phyloP scores from a whole-genome alignment of 1,284 basidiomycete genomes.

The Ganoderma sp. region DNA sequence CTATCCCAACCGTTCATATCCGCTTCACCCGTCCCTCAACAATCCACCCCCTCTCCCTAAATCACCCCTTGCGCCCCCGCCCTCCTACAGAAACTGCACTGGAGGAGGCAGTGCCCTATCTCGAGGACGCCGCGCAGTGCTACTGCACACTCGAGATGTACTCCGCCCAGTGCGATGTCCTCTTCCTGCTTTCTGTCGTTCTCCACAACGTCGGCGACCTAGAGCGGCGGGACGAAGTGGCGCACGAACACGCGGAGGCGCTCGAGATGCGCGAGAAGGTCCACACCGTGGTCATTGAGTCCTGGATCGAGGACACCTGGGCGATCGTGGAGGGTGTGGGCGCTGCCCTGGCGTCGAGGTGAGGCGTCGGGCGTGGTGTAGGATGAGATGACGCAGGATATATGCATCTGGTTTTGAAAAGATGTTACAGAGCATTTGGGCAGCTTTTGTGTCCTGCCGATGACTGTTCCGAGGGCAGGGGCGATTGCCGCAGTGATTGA shows the following conservation, averaged over 20 bases:
- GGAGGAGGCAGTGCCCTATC: constrained; percentile 25
- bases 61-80: background rate
- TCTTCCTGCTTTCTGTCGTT: constrained; percentile 70
- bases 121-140: constrained; percentile 63
- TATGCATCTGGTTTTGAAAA: background rate
- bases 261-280: constrained; percentile 48
- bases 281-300: constrained; percentile 53
- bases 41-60: background rate
- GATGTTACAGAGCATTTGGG: background rate
- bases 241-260: constrained; percentile 55
- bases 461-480: background rate
- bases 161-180: constrained; percentile 65
- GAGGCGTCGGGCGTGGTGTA: constrained; percentile 20
- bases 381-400: background rate
- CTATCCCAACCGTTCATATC: background rate
- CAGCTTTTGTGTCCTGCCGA: background rate
- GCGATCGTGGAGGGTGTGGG: constrained; percentile 65
- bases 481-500: no score
- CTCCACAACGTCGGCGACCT: constrained; percentile 72
- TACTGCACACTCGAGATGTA: constrained; percentile 64
- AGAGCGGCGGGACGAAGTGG: constrained; percentile 59
- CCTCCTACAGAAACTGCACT: constrained; percentile 50
- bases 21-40: background rate
- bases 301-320: constrained; percentile 60
- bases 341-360: constrained; percentile 54